Percentiles rank a stretch among this genome's conserved stretches.
These are phyloP conservation scores for Alternaria angustiovoidea DNA, from an alignment of 2,329 filamentous ascomycete genomes.

Conservation along the genomic window DNA sequence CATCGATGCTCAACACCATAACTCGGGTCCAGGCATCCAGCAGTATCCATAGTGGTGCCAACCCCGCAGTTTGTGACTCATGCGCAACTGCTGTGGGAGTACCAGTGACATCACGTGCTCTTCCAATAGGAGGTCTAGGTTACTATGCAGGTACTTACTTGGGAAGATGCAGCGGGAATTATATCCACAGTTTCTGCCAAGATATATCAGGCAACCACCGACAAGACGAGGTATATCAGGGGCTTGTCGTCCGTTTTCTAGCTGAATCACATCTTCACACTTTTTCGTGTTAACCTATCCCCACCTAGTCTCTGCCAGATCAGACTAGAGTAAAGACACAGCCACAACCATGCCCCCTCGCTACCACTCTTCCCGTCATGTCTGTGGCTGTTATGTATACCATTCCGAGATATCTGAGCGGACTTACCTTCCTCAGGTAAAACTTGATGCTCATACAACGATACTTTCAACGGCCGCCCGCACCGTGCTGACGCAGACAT, in stretches of 20 bases:
- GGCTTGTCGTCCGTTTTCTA: background rate
- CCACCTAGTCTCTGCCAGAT: background rate
- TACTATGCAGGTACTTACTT: background rate
- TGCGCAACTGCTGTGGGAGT: background rate
- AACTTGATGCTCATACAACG: constrained; percentile 7
- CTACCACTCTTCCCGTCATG: background rate
- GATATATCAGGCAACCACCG: background rate
- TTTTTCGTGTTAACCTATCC: background rate
- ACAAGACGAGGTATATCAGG: background rate
- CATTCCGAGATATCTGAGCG: background rate
- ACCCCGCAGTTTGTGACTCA: constrained; percentile 4
- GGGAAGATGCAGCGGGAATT: background rate
- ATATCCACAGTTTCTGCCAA: background rate
- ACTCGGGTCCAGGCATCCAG: background rate
- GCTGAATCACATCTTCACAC: background rate
- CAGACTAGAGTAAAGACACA: background rate
- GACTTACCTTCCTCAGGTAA: constrained; percentile 9
- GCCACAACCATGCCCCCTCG: background rate
- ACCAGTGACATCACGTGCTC: background rate
- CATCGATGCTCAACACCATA: background rate
- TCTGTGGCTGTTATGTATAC: constrained; percentile 11
- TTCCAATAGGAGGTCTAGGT: background rate
- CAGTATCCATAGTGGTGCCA: background rate
- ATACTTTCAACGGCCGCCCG: constrained; percentile 10
- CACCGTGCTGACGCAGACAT: constrained; percentile 6